These are phyloP conservation scores for Cephalotrichum gorgonifer DNA, from an alignment of 2,329 filamentous ascomycete genomes.

Conservation along the genomic window DNA sequence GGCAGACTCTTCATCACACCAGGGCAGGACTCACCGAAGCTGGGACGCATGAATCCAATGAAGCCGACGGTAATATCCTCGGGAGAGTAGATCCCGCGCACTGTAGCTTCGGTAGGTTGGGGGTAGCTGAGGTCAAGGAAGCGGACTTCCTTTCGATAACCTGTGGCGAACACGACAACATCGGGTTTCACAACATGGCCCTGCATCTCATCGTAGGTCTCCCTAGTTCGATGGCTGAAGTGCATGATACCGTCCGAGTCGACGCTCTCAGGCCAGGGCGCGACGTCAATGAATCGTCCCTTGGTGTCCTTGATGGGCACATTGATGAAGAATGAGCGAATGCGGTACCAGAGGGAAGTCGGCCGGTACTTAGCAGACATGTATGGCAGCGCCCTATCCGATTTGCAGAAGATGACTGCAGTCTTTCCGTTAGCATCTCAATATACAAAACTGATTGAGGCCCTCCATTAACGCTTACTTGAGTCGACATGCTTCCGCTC, in stretches of 20 bases:
- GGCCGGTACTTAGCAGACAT: conserved; percentile 25
- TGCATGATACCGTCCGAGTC: conserved; percentile 22
- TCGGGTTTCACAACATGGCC: conserved; percentile 24
- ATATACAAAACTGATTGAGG: conserved; percentile 2
- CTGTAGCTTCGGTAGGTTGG: conserved; percentile 33
- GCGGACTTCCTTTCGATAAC: conserved; percentile 29
- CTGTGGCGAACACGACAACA: conserved; percentile 34
- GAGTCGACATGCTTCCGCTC: conserved; percentile 24
- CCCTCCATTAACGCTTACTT: conserved; percentile 11
- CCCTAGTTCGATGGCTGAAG: conserved; percentile 14
- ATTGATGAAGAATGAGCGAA: conserved; percentile 27
- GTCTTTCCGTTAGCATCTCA: too few species aligned
- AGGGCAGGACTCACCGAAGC: conserved; percentile 20
- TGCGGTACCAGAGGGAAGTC: conserved; percentile 18
- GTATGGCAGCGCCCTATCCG: conserved; percentile 30
- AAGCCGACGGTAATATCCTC: conserved; percentile 28
- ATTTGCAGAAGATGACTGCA: conserved; percentile 31
- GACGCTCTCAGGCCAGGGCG: conserved; percentile 30
- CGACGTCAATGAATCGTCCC: conserved; percentile 29
- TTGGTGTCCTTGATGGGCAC: conserved; percentile 25
- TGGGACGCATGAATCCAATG: conserved; percentile 36
- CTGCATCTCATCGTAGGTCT: conserved; percentile 15
- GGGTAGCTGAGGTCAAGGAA: conserved; percentile 30
- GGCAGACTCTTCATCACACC: too few species aligned
- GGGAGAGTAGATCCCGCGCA: conserved; percentile 40